Conservation (phyloP, 331 rosid species). For the Malus hybrid region DNA sequence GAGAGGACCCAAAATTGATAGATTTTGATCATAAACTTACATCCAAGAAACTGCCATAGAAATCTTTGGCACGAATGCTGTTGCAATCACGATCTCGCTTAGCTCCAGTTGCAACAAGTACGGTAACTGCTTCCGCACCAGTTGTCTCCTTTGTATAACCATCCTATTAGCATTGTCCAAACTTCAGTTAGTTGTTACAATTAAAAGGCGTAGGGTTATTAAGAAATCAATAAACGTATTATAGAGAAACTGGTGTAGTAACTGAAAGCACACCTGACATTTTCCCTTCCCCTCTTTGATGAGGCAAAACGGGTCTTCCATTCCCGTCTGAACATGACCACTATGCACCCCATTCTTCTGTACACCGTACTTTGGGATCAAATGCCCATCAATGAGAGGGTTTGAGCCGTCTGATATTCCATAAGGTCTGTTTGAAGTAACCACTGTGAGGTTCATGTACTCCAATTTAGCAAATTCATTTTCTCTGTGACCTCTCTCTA, state of each 20-base stretch:
- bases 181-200: background rate
- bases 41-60: conserved; percentile 10
- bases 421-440: conserved; percentile 10
- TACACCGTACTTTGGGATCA: background rate
- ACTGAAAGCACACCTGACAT: conserved; percentile 6
- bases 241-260: background rate
- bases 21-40: background rate
- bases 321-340: background rate
- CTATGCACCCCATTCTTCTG: background rate
- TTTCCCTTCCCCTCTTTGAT: conserved; percentile 3
- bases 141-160: conserved; percentile 10
- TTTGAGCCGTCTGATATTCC: conserved; percentile 19
- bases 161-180: conserved; percentile 3
- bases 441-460: conserved; percentile 7
- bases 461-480: conserved; percentile 15
- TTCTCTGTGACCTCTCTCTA: background rate
- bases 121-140: conserved; percentile 6
- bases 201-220: background rate
- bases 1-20: background rate
- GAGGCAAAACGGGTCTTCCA: conserved; percentile 8
- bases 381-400: background rate
- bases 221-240: background rate
- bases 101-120: conserved; percentile 16
- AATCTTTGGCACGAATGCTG: background rate
- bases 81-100: background rate